phyloP scores from a whole-genome alignment of 371 early-diverging fungal genomes.

The Mortierella sp. region DNA sequence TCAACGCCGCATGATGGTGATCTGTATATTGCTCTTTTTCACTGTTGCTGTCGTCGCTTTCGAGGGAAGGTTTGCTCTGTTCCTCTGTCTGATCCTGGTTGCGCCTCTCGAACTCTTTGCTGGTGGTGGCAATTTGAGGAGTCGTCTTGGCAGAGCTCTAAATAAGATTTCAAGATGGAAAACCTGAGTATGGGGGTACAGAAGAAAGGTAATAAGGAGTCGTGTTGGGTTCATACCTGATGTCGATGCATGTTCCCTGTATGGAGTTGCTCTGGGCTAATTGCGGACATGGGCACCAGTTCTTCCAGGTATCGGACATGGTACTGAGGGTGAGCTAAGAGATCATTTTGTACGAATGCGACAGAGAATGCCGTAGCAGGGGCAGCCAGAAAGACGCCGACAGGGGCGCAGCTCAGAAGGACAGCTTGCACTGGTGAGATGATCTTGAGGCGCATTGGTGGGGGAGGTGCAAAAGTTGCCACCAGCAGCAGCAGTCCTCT shows the following conservation, averaged over 20 bases:
- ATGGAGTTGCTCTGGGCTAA: conserved; percentile 20
- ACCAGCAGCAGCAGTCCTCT: too few species aligned
- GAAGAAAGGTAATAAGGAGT: background rate
- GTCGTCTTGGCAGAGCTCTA: conserved; percentile 4
- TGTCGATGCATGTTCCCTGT: conserved; percentile 22
- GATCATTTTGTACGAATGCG: conserved; percentile 64
- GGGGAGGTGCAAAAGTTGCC: background rate
- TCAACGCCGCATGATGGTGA: background rate
- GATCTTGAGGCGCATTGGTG: conserved; percentile 14
- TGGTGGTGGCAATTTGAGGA: conserved; percentile 22
- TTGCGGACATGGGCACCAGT: conserved; percentile 56
- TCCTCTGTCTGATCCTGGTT: conserved; percentile 10
- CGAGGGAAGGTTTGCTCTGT: background rate
- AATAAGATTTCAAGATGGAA: background rate
- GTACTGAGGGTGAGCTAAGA: conserved; percentile 64
- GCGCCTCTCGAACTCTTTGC: background rate
- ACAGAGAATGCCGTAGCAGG: conserved; percentile 12
- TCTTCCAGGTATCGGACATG: conserved; percentile 59
- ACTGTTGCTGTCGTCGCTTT: too few species aligned
- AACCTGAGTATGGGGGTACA: background rate
- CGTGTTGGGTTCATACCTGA: conserved; percentile 1
- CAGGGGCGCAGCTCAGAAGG: conserved; percentile 18
- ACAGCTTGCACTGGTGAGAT: conserved; percentile 17
- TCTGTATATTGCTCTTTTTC: background rate
- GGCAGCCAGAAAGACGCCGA: conserved; percentile 6